Base-by-base conservation (phyloP, 1,284 basidiomycete genomes). In the Albatrellus sp. region DNA sequence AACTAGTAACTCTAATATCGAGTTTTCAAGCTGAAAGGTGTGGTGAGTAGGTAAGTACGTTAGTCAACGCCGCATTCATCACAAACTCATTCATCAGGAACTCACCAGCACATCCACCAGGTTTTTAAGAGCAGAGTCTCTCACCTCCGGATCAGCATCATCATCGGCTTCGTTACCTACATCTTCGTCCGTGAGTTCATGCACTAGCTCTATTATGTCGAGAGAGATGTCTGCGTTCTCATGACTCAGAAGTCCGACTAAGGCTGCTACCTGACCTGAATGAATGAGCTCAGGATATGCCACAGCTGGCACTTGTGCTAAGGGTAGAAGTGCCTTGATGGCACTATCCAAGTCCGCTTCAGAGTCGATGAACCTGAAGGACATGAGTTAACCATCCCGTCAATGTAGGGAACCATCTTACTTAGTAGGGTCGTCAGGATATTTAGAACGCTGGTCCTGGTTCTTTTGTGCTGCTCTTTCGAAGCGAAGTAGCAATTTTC, bases 181-280 rank as follows among this genome's bases (percentile, higher is more conserved):
- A 57, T 98, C 94, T 59, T 98, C 94, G 55, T 98, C 94, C 0
- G 92, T 94, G 48, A 98, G 70, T 62, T 98, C 96, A 55, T 93
- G 87, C 3, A 98, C 70, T 20, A 93, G 75, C 57, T 93, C 88
- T 16, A 96, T 79, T 16, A 90, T 84, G 53, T 94, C 90, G 46
- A 96, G 84, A 14, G 88, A 86, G 50, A 98, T 94, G 62, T 98
- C 92, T 37, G 83, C 76, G 57, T 96, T 96, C 61, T 94, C 92
- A 57, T 96, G 90, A 47, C 79, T 84, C 43, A 99, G 75, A 40
- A 98, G 72, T 32, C 84, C 90, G 48, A 88, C 75, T 24, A 98
- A 70, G 17, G 78, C 67, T 16, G 72, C 62, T 2, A 90, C 65
- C 13, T 80, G 71, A 20, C 84, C 87, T 2, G 84, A 79, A 40